Evolutionary conservation across 1,284 basidiomycete genomes (phyloP).

Genomic region (Wolfiporia cocos): DNA sequence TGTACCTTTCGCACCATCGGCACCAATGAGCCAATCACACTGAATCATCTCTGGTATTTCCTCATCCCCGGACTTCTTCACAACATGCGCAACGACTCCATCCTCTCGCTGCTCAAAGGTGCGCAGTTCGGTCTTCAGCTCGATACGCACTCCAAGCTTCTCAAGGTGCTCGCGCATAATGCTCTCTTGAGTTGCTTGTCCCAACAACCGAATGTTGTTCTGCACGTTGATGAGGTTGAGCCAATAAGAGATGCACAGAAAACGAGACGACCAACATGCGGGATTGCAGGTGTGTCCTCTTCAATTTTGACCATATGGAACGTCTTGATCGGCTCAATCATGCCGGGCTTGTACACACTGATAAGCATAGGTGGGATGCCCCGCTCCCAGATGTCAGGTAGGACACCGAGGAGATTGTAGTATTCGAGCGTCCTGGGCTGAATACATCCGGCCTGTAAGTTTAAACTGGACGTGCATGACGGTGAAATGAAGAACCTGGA

Average conservation of each 20-base stretch:
- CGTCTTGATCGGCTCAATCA: constrained; percentile 7
- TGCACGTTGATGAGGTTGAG: background rate
- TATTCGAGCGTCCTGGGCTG: constrained; percentile 18
- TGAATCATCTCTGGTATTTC: constrained; percentile 11
- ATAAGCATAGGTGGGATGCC: constrained; percentile 1
- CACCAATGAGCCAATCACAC: constrained; percentile 26
- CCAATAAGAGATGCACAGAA: background rate
- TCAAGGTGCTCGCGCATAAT: constrained; percentile 26
- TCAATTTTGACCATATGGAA: constrained; percentile 6
- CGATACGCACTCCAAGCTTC: constrained; percentile 20
- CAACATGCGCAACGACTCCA: constrained; percentile 14
- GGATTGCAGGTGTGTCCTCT: constrained; percentile 14
- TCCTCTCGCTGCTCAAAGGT: constrained; percentile 20
- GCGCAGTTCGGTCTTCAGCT: constrained; percentile 24
- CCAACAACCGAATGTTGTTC: constrained; percentile 12
- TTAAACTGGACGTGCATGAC: background rate
- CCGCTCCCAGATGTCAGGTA: constrained; percentile 8
- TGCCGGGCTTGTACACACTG: constrained; percentile 13
- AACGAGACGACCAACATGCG: constrained; percentile 12
- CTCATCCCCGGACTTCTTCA: constrained; percentile 4
- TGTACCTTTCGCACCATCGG: constrained; percentile 32
- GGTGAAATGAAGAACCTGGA: background rate
- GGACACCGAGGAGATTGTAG: constrained; percentile 15
- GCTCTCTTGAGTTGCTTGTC: constrained; percentile 23
- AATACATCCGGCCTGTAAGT: background rate